Evolutionary conservation across 2,329 filamentous ascomycete species (phyloP).

Genomic region (Paraconiothyrium sp.): DNA sequence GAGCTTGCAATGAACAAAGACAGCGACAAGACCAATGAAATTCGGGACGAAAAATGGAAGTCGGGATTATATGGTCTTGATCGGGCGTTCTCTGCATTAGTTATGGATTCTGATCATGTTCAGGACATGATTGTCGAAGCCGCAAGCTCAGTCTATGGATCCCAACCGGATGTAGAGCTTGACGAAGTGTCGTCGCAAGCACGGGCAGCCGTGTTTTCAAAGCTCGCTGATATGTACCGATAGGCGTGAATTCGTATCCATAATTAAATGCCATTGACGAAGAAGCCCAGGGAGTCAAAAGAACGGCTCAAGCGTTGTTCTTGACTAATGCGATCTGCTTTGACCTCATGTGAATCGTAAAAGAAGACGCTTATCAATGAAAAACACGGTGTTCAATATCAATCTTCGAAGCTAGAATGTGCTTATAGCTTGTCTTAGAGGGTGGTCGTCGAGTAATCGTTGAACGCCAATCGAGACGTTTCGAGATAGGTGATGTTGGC

Average conservation of each 20-base stretch:
- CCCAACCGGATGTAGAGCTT: neutral
- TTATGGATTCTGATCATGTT: neutral
- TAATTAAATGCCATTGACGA: neutral
- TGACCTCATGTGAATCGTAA: too few relatives aligned
- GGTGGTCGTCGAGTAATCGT: too few relatives aligned
- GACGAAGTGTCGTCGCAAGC: neutral
- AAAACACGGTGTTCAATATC: too few relatives aligned
- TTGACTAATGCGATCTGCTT: too few relatives aligned
- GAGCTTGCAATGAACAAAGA: neutral
- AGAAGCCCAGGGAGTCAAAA: too few relatives aligned
- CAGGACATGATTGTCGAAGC: neutral
- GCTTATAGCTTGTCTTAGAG: too few relatives aligned
- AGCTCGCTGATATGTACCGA: neutral
- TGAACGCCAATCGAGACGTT: too few relatives aligned
- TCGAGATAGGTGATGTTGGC: too few relatives aligned
- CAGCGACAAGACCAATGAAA: neutral
- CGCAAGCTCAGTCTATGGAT: too few relatives aligned
- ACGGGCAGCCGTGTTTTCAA: neutral
- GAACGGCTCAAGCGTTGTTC: neutral
- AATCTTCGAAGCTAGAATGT: too few relatives aligned
- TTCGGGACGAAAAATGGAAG: neutral
- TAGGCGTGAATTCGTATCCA: neutral
- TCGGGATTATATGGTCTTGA: neutral
- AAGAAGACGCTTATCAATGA: too few relatives aligned
- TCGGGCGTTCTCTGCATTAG: neutral